Evolutionary conservation across 768 basidiomycete genomes (phyloP).

Genomic region (Mycena latifolia): DNA sequence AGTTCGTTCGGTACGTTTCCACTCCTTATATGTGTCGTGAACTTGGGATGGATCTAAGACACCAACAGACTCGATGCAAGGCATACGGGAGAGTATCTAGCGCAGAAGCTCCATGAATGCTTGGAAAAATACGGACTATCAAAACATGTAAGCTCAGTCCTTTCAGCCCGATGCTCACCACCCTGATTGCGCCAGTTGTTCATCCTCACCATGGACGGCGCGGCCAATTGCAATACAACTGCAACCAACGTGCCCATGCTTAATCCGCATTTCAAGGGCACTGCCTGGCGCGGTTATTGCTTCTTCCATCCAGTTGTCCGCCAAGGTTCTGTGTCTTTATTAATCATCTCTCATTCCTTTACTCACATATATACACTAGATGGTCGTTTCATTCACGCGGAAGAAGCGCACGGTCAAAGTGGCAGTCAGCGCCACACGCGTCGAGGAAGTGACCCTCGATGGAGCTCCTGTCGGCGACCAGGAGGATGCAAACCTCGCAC

Average conservation of each 20-base stretch:
- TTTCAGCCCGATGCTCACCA: neutral
- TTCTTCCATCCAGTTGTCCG: conserved; percentile 16
- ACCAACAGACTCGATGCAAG: conserved; percentile 28
- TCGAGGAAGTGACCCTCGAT: no score
- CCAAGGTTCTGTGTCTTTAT: conserved; percentile 13
- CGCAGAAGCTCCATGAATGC: conserved; percentile 13
- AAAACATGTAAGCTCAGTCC: conserved; percentile 18
- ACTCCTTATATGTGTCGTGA: neutral
- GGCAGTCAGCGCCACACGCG: no score
- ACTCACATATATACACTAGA: neutral
- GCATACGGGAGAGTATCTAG: conserved; percentile 36
- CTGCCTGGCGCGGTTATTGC: conserved; percentile 21
- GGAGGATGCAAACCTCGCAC: neutral
- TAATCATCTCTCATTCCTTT: conserved; percentile 1
- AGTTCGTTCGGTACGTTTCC: conserved; percentile 36
- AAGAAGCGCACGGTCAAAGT: neutral
- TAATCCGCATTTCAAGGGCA: conserved; percentile 19
- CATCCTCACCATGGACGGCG: conserved; percentile 17
- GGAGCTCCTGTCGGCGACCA: no score
- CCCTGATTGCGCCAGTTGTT: neutral
- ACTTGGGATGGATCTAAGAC: neutral
- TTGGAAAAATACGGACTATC: conserved; percentile 19
- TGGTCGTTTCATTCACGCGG: neutral
- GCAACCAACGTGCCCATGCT: neutral
- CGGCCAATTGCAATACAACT: conserved; percentile 10